These are phyloP conservation scores for Fusarium verrucosum DNA, from an alignment of 2,329 filamentous ascomycete species.

Conservation along the genomic window DNA sequence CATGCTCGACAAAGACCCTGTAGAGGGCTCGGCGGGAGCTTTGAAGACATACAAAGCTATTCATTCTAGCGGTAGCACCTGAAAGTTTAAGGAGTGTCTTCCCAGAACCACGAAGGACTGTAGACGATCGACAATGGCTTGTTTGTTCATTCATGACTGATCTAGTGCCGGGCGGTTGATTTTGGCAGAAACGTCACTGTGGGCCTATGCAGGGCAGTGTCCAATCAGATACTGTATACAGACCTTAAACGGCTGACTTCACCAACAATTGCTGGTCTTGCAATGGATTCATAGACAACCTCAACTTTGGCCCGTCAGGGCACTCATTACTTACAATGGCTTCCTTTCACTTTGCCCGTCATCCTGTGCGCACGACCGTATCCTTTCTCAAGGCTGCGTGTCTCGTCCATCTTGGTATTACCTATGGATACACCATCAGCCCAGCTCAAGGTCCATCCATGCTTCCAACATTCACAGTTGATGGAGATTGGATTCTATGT, in stretches of 20 bases:
- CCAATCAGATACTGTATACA: slow-evolving; percentile 31
- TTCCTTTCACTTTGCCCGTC: slow-evolving; percentile 50
- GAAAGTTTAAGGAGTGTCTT: neutral
- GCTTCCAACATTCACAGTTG: slow-evolving; percentile 81
- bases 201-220: slow-evolving; percentile 3
- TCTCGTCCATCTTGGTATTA: slow-evolving; percentile 56
- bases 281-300: slow-evolving; percentile 8
- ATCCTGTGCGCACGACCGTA: slow-evolving; percentile 51
- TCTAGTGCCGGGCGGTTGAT: slow-evolving; percentile 32
- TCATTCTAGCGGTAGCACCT: slow-evolving; percentile 49
- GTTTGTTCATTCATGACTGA: slow-evolving; percentile 22
- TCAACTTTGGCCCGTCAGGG: slow-evolving; percentile 7
- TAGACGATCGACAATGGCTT: slow-evolving; percentile 24
- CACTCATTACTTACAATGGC: slow-evolving; percentile 36
- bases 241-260: slow-evolving; percentile 5
- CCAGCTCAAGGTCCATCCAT: slow-evolving; percentile 80
- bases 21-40: slow-evolving; percentile 58
- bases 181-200: slow-evolving; percentile 42
- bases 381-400: slow-evolving; percentile 53
- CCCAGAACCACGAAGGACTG: neutral
- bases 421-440: slow-evolving; percentile 70
- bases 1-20: slow-evolving; percentile 55
- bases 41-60: slow-evolving; percentile 51
- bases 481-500: slow-evolving; percentile 74
- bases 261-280: slow-evolving; percentile 5